Evolutionary conservation across 352 stramenopile genomes (phyloP).

Genomic region (Pythium sp.): DNA sequence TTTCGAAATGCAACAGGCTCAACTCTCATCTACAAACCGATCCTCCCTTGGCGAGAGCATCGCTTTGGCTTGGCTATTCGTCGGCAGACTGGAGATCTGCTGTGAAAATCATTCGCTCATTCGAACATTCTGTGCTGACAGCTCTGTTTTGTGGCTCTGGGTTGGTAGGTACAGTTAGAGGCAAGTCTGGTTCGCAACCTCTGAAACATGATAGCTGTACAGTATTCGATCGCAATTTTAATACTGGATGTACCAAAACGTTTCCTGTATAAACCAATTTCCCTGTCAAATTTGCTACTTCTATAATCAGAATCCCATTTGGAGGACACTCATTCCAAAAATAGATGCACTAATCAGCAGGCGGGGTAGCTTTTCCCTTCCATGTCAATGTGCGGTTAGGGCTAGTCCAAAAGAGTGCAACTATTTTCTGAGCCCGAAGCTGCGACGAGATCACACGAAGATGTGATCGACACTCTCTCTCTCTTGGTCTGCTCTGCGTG

Average conservation of each 20-base stretch:
- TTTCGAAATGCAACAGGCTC: not conserved
- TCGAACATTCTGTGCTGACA: not conserved
- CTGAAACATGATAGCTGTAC: not conserved
- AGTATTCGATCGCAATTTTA: not conserved
- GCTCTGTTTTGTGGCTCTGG: not conserved
- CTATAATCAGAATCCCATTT: not conserved
- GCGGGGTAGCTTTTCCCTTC: not conserved
- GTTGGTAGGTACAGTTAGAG: not conserved
- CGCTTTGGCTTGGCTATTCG: not conserved
- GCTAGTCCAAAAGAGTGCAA: not conserved
- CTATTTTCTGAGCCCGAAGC: slow-evolving; percentile 7
- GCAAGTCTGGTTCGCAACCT: not conserved
- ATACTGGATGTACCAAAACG: not conserved
- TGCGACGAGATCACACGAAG: not conserved
- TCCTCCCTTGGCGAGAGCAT: not conserved
- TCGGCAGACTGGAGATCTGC: slow-evolving; percentile 1
- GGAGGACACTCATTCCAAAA: not conserved
- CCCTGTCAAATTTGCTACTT: not conserved
- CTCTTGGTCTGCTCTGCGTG: not conserved
- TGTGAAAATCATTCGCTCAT: not conserved
- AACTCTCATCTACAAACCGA: not conserved
- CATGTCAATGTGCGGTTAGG: not conserved
- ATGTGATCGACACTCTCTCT: slow-evolving; percentile 4
- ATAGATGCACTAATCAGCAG: not conserved
- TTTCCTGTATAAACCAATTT: not conserved